Conservation (phyloP, 1,139 yeast species). For the Arxiozyma slooffiae region DNA sequence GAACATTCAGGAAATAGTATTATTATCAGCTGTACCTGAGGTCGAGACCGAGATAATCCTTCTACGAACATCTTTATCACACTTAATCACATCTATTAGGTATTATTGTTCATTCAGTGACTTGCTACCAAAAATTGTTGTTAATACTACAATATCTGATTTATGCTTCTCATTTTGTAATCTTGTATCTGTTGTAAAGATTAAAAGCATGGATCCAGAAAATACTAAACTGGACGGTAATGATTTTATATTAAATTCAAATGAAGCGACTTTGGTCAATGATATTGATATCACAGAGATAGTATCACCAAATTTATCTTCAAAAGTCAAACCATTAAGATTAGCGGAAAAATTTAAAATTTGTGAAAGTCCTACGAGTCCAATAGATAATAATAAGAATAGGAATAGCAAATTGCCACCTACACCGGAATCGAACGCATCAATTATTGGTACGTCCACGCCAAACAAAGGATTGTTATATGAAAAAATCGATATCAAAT, state of each 20-base stretch:
- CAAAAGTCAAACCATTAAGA: constrained; percentile 6
- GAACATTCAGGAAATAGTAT: constrained; percentile 37
- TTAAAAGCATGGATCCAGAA: neutral
- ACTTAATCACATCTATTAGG: constrained; percentile 68
- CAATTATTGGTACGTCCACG: neutral
- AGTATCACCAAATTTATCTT: neutral
- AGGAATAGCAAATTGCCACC: neutral
- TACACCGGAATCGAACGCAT: neutral
- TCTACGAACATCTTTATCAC: constrained; percentile 65
- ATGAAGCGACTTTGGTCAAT: neutral
- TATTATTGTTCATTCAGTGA: constrained; percentile 53
- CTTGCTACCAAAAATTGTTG: constrained; percentile 55
- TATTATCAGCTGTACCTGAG: constrained; percentile 15
- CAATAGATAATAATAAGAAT: neutral
- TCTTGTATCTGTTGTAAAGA: constrained; percentile 45
- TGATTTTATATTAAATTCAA: neutral
- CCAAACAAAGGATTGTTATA: constrained; percentile 3
- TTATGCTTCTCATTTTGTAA: constrained; percentile 66
- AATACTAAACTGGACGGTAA: neutral
- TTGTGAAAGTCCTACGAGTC: neutral
- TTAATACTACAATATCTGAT: constrained; percentile 73
- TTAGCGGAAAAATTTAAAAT: constrained; percentile 3
- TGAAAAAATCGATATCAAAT: constrained; percentile 1
- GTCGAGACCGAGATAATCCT: constrained; percentile 26
- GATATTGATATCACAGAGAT: neutral